A percentile compares a stretch with the other conserved stretches of the same genome.
These are phyloP conservation scores for Gossypium schwendimanii DNA, from an alignment of 441 rosid genomes.

Conservation along the genomic window DNA sequence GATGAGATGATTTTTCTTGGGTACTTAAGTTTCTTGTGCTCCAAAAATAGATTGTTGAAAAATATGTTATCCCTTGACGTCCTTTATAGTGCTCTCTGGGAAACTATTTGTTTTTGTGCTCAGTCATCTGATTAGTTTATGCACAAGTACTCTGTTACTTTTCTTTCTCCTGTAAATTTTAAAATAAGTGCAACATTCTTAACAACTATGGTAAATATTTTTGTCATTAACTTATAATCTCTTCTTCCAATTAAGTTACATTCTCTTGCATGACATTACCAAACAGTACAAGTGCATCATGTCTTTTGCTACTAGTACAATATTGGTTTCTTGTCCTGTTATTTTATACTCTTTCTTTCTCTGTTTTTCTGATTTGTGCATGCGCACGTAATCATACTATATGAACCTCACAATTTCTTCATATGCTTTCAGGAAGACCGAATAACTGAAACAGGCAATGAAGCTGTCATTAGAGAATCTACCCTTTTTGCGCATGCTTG, in stretches of 20 bases:
- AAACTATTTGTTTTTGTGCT: background rate
- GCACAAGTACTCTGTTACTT: background rate
- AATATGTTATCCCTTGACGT: background rate
- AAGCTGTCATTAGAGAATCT: conserved; percentile 72
- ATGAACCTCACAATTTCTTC: conserved; percentile 21
- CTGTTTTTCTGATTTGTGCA: background rate
- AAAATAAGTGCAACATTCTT: background rate
- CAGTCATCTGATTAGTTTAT: background rate
- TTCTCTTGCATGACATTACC: background rate
- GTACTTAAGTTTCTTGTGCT: background rate
- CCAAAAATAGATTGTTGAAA: background rate
- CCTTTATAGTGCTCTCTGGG: background rate
- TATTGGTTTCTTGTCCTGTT: background rate
- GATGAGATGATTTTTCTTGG: background rate
- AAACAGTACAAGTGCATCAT: background rate
- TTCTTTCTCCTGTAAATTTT: background rate
- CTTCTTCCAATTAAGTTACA: background rate
- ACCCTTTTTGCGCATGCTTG: conserved; percentile 77
- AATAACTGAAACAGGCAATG: conserved; percentile 65
- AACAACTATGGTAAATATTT: background rate
- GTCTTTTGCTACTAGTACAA: background rate
- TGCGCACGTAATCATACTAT: background rate
- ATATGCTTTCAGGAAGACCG: conserved; percentile 76
- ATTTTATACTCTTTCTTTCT: background rate
- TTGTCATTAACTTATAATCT: background rate